A percentile compares a stretch with the other conserved stretches of the same genome.
Evolutionary conservation across 345 rosid genomes (phyloP).

Genomic region (Lepidium africanum): DNA sequence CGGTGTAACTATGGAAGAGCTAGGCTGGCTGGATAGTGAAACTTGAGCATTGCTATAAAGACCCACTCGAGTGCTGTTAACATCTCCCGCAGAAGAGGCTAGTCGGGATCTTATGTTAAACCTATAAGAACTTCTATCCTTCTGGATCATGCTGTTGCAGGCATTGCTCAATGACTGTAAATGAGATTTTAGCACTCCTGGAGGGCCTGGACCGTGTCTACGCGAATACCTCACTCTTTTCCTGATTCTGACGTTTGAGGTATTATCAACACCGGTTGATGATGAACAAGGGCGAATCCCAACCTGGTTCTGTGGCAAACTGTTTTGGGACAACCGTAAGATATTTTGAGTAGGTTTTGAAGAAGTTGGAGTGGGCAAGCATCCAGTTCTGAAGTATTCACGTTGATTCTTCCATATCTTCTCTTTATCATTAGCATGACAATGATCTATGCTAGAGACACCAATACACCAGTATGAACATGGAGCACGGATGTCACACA

Average conservation of each 20-base stretch:
- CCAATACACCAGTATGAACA: constrained; percentile 60
- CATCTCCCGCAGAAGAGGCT: constrained; percentile 10
- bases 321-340: constrained; percentile 5
- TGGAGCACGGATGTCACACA: constrained; percentile 78
- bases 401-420: constrained; percentile 55
- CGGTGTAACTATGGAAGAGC: constrained; percentile 2
- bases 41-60: not conserved
- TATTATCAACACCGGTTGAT: constrained; percentile 14
- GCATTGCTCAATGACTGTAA: constrained; percentile 25
- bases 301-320: constrained; percentile 13
- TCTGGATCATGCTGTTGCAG: constrained; percentile 23
- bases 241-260: constrained; percentile 30
- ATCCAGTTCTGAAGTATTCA: constrained; percentile 34
- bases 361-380: constrained; percentile 21
- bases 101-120: constrained; percentile 20
- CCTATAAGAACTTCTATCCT: constrained; percentile 27
- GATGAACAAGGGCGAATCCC: constrained; percentile 42
- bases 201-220: constrained; percentile 5
- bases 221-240: constrained; percentile 13
- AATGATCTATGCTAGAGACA: constrained; percentile 40
- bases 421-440: constrained; percentile 75
- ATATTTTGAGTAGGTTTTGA: constrained; percentile 9
- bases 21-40: constrained; percentile 3
- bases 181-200: constrained; percentile 9
- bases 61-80: not conserved